Conservation (phyloP, 768 basidiomycete species). For the Termitomyces sp. region DNA sequence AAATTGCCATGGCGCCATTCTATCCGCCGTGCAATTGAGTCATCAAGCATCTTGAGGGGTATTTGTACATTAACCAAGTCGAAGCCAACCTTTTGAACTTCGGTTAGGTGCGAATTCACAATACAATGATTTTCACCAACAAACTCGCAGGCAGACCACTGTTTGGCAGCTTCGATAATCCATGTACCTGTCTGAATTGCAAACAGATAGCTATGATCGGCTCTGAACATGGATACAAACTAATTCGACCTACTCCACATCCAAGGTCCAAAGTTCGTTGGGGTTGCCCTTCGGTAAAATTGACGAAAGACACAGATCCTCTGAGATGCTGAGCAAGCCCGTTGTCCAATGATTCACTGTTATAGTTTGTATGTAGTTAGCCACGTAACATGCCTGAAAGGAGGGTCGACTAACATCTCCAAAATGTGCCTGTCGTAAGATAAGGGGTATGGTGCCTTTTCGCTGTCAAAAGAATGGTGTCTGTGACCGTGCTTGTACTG, state of each 20-base stretch:
- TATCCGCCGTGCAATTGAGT: conserved; percentile 50
- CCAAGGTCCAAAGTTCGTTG: conserved; percentile 61
- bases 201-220: neutral
- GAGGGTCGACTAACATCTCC: conserved; percentile 44
- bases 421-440: conserved; percentile 65
- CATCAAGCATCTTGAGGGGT: conserved; percentile 45
- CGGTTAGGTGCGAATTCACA: neutral
- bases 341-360: conserved; percentile 53
- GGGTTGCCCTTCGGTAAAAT: conserved; percentile 48
- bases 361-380: neutral
- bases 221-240: neutral
- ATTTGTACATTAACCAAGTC: conserved; percentile 76
- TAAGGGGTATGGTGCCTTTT: conserved; percentile 78
- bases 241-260: conserved; percentile 53
- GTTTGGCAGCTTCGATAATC: conserved; percentile 68
- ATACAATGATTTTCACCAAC: conserved; percentile 27
- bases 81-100: conserved; percentile 57
- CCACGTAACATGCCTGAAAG: neutral
- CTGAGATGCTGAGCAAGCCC: conserved; percentile 43
- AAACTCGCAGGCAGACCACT: conserved; percentile 62
- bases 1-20: conserved; percentile 77
- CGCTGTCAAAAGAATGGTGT: conserved; percentile 63
- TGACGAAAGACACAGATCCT: conserved; percentile 54
- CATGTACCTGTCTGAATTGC: conserved; percentile 56
- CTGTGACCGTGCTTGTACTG: conserved; percentile 53